phyloP scores from a whole-genome alignment of 2,329 filamentous ascomycete species.

The Colletotrichum theobromicola region DNA sequence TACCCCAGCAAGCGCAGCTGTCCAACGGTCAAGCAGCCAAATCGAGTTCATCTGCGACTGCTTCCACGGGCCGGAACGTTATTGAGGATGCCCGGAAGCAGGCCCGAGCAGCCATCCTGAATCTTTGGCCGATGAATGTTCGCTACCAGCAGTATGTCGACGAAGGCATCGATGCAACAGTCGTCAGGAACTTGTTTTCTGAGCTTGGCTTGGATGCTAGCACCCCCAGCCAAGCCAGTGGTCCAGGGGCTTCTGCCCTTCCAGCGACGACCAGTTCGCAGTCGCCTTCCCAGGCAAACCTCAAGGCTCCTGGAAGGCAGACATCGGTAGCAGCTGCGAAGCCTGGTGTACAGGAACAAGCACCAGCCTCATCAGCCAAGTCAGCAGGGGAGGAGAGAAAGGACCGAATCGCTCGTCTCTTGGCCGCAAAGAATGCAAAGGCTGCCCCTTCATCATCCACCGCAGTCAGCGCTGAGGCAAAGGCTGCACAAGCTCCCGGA shows the following conservation, averaged over 20 bases:
- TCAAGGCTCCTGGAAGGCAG: background rate
- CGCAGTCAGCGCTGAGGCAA: slow-evolving; percentile 2
- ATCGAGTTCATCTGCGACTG: background rate
- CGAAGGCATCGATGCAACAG: slow-evolving; percentile 70
- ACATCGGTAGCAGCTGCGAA: background rate
- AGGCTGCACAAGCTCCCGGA: slow-evolving; percentile 25
- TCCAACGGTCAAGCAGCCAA: background rate
- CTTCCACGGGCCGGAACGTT: background rate
- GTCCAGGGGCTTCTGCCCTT: background rate
- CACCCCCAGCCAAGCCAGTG: slow-evolving; percentile 18
- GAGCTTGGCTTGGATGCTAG: slow-evolving; percentile 66
- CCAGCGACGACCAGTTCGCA: background rate
- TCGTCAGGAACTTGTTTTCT: slow-evolving; percentile 70
- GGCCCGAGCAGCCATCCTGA: slow-evolving; percentile 71
- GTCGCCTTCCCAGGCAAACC: background rate
- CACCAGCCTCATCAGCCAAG: slow-evolving; percentile 27
- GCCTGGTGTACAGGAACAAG: background rate
- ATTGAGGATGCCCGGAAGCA: slow-evolving; percentile 55
- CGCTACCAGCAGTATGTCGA: slow-evolving; percentile 75
- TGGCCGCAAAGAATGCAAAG: slow-evolving; percentile 75
- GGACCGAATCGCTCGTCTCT: slow-evolving; percentile 76
- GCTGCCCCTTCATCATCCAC: background rate
- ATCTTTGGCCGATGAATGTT: slow-evolving; percentile 70
- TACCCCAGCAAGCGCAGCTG: background rate
- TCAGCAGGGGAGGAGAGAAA: slow-evolving; percentile 66